Percentiles rank a stretch among this genome's conserved stretches.
These are phyloP conservation scores for Chaetomiaceae sp. DNA, from an alignment of 2,329 filamentous ascomycete genomes.

Conservation along the genomic window DNA sequence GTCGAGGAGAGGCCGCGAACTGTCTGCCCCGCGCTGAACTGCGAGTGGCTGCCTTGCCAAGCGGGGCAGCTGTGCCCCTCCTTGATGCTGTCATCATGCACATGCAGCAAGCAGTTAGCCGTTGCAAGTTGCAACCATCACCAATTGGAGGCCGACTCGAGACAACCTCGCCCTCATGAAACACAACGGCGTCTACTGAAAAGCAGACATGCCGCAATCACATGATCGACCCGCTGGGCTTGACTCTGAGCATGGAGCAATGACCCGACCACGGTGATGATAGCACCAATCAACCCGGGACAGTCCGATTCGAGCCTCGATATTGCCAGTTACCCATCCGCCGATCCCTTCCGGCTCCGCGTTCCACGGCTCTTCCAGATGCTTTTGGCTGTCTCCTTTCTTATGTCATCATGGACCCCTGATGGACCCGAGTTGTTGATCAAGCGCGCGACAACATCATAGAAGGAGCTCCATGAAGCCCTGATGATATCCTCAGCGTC, in stretches of 20 bases:
- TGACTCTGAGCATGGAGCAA: no score
- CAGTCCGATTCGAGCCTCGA: no score
- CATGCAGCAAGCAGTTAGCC: slow-evolving; percentile 4
- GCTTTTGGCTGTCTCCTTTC: background rate
- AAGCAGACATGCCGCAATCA: background rate
- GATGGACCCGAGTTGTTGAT: background rate
- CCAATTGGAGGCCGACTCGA: slow-evolving; percentile 1
- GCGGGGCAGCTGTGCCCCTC: slow-evolving; percentile 20
- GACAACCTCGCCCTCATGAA: background rate
- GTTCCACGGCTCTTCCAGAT: background rate
- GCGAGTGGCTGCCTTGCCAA: slow-evolving; percentile 1
- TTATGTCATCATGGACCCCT: slow-evolving; percentile 9
- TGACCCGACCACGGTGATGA: background rate
- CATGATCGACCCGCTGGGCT: background rate
- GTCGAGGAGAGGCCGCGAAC: background rate
- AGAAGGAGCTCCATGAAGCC: background rate
- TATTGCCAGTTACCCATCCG: background rate
- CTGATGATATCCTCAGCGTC: no score
- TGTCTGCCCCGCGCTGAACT: background rate
- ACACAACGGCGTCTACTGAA: background rate
- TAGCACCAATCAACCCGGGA: background rate
- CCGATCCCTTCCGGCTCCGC: background rate
- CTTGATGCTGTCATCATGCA: slow-evolving; percentile 21
- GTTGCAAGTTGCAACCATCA: background rate
- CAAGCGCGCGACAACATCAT: slow-evolving; percentile 2